Percentiles rank a stretch among this genome's conserved stretches.
phyloP scores from a whole-genome alignment of 208 protist genomes.

The Trypanosoma grayi region DNA sequence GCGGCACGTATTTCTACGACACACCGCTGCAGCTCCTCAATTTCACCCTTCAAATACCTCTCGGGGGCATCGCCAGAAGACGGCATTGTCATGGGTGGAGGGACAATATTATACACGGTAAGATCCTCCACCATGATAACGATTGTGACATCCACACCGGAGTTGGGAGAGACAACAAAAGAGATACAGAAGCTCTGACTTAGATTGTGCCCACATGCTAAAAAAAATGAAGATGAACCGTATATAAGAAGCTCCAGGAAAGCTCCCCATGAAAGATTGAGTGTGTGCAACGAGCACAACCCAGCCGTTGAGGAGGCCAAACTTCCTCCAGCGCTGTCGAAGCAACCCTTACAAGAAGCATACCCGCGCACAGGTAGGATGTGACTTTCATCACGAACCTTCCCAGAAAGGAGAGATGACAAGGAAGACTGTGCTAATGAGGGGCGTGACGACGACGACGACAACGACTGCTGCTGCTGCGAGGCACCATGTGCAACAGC shows the following conservation, averaged over 20 bases:
- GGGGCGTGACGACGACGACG: not conserved
- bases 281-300: constrained; percentile 38
- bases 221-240: constrained; percentile 18
- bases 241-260: constrained; percentile 70
- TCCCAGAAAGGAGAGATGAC: not conserved
- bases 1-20: constrained; percentile 1
- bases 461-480: too few species aligned
- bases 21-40: constrained; percentile 13
- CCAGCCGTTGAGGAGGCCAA: not conserved
- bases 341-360: constrained; percentile 13
- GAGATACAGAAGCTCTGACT: constrained; percentile 1
- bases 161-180: constrained; percentile 15
- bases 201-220: constrained; percentile 17
- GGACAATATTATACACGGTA: constrained; percentile 23
- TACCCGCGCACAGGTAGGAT: not conserved
- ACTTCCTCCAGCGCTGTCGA: not conserved
- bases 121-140: constrained; percentile 30
- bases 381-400: not conserved
- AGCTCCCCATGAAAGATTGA: constrained; percentile 55
- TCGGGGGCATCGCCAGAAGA: constrained; percentile 6
- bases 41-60: constrained; percentile 18
- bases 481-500: not conserved
- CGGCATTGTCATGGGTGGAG: constrained; percentile 20
- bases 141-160: constrained; percentile 21
- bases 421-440: not conserved